Base-by-base conservation (phyloP, 2,329 filamentous ascomycete genomes). In the Fusarium chlamydosporum region DNA sequence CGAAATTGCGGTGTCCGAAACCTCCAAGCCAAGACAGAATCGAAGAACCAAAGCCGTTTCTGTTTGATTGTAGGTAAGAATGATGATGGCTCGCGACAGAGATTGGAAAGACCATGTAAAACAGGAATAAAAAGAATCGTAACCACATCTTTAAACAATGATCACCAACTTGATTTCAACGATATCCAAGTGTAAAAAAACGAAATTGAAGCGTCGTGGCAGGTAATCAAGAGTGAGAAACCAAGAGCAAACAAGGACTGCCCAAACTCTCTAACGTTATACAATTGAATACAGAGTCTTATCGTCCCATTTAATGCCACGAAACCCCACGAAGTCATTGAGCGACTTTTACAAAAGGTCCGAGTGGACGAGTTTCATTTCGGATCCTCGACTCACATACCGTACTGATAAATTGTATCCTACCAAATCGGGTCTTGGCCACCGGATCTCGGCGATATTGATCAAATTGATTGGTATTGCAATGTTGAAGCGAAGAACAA, bases 11-110 rank as follows among this genome's bases (percentile, higher is more conserved):
- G 31, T 56, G 27, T 0, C 68, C 70, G 2, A 61, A 42, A 18
- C 71, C 71, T 10, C 56, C 51, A 7, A 67, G 62, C 69, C 69
- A 73, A 11, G 71, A 65, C 0, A 73, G 45, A 1, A 70, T 43
- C 1, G 66, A 72, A 12, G 70, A 71, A 8, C 53, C 38, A 11
- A 70, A 71, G 0, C 70, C 67, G 27, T 72, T 71, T 7, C 55
- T 50, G 37, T 72, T 70, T 20, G 57, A 33, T 38, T 54, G 88
- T 84, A 65, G 88, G 88, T 4, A 89, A 91, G 74, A 91, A 92
- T 75, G 23, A 23, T 93, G 90, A 73, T 90, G 88, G 74, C 87
- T 89, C 83, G 76, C 89, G 88, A 6, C 85, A 87, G 76, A 93
- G 84, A 73, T 92, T 89, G 38, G 89, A 78, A 66, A 82, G 76